These are phyloP conservation scores for Alternaria sp. DNA, from an alignment of 2,329 filamentous ascomycete genomes.

Conservation along the genomic window DNA sequence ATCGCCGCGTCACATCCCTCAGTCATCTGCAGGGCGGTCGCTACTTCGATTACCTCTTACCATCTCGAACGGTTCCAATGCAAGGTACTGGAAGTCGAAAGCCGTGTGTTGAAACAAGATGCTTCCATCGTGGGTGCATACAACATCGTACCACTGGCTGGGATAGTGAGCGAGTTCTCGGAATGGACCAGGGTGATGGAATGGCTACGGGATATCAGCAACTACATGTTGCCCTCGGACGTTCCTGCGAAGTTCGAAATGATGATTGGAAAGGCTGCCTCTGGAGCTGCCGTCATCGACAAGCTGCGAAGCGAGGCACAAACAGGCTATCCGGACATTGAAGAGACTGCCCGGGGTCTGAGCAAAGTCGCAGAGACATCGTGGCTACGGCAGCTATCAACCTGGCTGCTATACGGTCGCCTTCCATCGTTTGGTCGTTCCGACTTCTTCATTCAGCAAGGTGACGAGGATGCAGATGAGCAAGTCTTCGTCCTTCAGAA, in stretches of 20 bases:
- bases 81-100: conserved; percentile 85
- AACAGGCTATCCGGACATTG: conserved; percentile 88
- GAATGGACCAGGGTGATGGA: conserved; percentile 83
- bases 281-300: conserved; percentile 78
- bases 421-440: conserved; percentile 75
- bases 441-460: conserved; percentile 80
- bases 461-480: conserved; percentile 44
- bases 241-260: conserved; percentile 17
- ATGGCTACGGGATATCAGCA: conserved; percentile 79
- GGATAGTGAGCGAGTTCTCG: conserved; percentile 82
- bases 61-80: conserved; percentile 83
- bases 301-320: conserved; percentile 75
- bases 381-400: conserved; percentile 88
- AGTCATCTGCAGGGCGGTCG: conserved; percentile 85
- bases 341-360: conserved; percentile 74
- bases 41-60: conserved; percentile 73
- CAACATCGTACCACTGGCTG: conserved; percentile 89
- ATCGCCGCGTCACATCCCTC: conserved; percentile 77
- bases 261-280: conserved; percentile 52
- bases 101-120: conserved; percentile 76
- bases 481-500: conserved; percentile 35
- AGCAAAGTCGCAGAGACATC: conserved; percentile 82
- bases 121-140: conserved; percentile 85
- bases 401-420: conserved; percentile 89
- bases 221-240: conserved; percentile 66